These are phyloP conservation scores for Ceratobasidium sp. DNA, from an alignment of 1,284 basidiomycete species.

Conservation along the genomic window DNA sequence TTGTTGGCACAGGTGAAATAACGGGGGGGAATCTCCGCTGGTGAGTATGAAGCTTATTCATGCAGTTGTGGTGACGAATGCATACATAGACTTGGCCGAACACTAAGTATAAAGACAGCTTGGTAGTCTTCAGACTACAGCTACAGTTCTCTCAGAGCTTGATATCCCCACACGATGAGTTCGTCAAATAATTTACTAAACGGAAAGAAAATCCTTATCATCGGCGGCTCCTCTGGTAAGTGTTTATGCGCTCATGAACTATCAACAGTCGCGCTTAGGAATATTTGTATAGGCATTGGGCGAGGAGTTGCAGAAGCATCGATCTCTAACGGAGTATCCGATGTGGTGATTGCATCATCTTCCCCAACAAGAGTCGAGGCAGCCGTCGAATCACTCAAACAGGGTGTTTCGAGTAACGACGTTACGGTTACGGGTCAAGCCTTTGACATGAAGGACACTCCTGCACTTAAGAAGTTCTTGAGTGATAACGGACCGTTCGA, in stretches of 20 bases:
- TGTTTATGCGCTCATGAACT: not conserved
- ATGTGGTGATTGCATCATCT: constrained; percentile 40
- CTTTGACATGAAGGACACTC: constrained; percentile 21
- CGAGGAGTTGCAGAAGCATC: constrained; percentile 25
- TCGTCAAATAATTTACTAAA: not conserved
- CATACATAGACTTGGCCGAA: not conserved
- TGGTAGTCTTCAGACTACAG: not conserved
- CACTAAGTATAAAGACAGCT: not conserved
- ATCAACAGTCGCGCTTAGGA: not conserved
- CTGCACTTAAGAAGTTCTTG: constrained; percentile 27
- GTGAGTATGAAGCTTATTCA: not conserved
- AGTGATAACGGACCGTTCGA: constrained; percentile 24
- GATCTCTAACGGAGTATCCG: constrained; percentile 34
- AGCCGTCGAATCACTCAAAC: constrained; percentile 27
- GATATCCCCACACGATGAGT: not conserved
- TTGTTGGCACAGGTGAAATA: not conserved
- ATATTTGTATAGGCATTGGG: constrained; percentile 33
- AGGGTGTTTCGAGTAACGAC: not conserved
- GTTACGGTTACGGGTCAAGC: constrained; percentile 27
- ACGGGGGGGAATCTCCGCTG: not conserved
- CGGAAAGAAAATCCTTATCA: constrained; percentile 26
- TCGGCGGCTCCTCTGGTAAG: constrained; percentile 36
- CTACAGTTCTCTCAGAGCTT: not conserved
- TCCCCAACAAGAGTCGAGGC: constrained; percentile 31
- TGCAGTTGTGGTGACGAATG: not conserved